Conservation (phyloP, 2,329 filamentous ascomycete species). For the Ophiostoma quercus region DNA sequence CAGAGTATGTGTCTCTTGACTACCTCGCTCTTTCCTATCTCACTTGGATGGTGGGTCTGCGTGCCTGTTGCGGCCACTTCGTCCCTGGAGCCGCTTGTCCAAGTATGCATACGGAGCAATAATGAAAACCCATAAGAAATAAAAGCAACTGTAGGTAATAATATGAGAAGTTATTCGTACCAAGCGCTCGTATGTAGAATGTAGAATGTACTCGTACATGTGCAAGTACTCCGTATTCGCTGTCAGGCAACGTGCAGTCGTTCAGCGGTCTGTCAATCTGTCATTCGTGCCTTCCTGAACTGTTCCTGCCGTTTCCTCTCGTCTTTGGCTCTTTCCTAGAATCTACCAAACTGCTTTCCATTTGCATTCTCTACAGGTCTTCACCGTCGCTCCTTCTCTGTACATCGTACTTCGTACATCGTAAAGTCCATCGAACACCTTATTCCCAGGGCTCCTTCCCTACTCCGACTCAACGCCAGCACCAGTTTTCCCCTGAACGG, state of each 20-base stretch:
- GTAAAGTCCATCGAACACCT: not conserved
- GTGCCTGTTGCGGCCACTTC: slow-evolving; percentile 1
- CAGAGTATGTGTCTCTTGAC: not conserved
- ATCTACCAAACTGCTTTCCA: not conserved
- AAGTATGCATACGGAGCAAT: slow-evolving; percentile 19
- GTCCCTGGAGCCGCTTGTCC: slow-evolving; percentile 11
- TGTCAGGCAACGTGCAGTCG: not conserved
- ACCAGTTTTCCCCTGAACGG: slow-evolving; percentile 28
- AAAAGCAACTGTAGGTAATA: not conserved
- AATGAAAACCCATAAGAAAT: not conserved
- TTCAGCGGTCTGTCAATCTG: not conserved
- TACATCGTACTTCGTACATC: too few relatives aligned
- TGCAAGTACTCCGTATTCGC: not conserved
- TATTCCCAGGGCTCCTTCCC: slow-evolving; percentile 6
- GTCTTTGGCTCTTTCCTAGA: not conserved
- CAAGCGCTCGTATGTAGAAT: not conserved
- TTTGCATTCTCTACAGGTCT: not conserved
- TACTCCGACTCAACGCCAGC: not conserved
- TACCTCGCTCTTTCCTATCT: not conserved
- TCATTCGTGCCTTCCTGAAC: not conserved
- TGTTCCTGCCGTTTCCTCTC: not conserved
- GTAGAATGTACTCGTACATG: not conserved
- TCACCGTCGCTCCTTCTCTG: not conserved
- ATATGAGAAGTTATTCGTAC: not conserved
- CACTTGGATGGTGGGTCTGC: slow-evolving; percentile 8